Evolutionary conservation across 805 yeast genomes (phyloP).

Genomic region (Barnettozyma californica): DNA sequence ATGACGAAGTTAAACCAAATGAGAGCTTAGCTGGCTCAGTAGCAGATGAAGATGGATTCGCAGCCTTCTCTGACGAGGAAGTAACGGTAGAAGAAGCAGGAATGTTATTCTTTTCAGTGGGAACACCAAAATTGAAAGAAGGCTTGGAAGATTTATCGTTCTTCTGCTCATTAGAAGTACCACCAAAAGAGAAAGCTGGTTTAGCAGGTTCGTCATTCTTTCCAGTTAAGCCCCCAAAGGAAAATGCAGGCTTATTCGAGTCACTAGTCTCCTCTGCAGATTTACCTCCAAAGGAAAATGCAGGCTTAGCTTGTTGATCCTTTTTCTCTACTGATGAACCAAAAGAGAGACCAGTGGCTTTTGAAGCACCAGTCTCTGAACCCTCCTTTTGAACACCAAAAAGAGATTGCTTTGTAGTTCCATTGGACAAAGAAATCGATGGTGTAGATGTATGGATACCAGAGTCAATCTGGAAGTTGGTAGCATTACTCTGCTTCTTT

Average conservation of each 20-base stretch:
- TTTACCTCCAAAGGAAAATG: slow-evolving; percentile 13
- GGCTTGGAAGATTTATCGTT: slow-evolving; percentile 6
- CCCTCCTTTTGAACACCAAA: not conserved
- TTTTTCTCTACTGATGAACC: slow-evolving; percentile 7
- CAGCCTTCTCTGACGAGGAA: not conserved
- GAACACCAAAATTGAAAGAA: slow-evolving; percentile 11
- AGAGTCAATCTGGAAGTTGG: not conserved
- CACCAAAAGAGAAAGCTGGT: slow-evolving; percentile 17
- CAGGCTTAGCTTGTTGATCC: slow-evolving; percentile 14
- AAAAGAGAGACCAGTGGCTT: slow-evolving; percentile 3
- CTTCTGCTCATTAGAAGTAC: not conserved
- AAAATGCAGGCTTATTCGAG: not conserved
- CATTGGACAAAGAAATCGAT: not conserved
- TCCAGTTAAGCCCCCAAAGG: not conserved
- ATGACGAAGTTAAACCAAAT: not conserved
- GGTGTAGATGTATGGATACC: slow-evolving; percentile 1
- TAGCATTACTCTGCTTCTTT: slow-evolving; percentile 1
- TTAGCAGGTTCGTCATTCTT: slow-evolving; percentile 3
- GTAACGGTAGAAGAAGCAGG: slow-evolving; percentile 7
- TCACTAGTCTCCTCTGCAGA: not conserved
- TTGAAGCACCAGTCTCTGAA: not conserved
- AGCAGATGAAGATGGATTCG: not conserved
- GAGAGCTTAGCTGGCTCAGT: not conserved
- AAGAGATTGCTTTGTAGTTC: not conserved
- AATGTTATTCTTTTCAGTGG: slow-evolving; percentile 3